Evolutionary conservation across 192 early-diverging fungal species (phyloP), one percentile per base, ranked within the genome.

Genomic region (Coemansia sp.): DNA sequence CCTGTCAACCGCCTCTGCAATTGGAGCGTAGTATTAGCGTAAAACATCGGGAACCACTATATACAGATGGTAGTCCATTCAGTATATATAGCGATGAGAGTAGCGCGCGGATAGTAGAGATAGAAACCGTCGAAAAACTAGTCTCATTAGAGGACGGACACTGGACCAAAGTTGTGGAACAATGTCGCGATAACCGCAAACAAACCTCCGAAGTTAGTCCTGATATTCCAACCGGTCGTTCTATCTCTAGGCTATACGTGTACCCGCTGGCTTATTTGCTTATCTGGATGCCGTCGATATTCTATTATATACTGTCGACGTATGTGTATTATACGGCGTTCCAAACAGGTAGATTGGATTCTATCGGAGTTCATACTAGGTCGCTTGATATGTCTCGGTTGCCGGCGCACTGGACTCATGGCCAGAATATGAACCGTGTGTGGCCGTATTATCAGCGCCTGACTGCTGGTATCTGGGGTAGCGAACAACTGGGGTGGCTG

Each of bases 221-320:
- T 1, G 26, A 26, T 26, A 26, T 26, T 26, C 26, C 26, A 26
- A 26, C 26, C 26, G 26, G 26, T 26, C 26, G 26, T 26, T 26
- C 1, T 26, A 39, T 77, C 17, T 83, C 80, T 13, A 66, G 80
- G 26, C 64, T 83, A 1, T 83, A 67, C n/a, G 75, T 83, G 2
- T 83, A 83, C 23, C 80, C 80, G 23, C 67, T 83, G 16, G 76
- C 73, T 2, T 74, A 83, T 40, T 23, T 68, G n/a, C 39, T 65
- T 4, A 11, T 83, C 2, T 83, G 73, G 66, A 14, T 75, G 30
- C 80, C 80, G n/a, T 69, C 66, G 1, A 42, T 77, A 1, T 39
- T 67, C 16, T 83, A 77, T 64, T 73, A 33, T 35, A 28, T 81
- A 0, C 4, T 71, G 42, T 81, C 79, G 1, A 81, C 74, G 1